Base-by-base conservation (phyloP, 2,329 filamentous ascomycete species). In the Fusarium albidum region DNA sequence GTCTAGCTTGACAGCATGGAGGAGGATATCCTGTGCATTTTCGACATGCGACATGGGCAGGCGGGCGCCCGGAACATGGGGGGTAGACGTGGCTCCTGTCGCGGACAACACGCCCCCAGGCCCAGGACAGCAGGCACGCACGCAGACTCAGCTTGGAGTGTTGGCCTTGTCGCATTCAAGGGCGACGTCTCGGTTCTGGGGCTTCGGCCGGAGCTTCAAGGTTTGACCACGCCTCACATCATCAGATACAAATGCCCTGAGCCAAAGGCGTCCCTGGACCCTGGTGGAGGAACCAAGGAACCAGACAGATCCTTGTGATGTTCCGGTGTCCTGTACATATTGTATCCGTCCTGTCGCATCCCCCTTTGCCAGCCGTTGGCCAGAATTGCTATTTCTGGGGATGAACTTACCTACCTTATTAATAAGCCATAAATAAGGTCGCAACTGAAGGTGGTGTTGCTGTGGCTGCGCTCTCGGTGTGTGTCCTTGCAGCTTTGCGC, bases 51-150 rank as follows among this genome's bases (percentile, higher is more conserved):
- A 45, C 34, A 35, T 49, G 48, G 37, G 51, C 49, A 49, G 50
- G 28, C 55, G 38, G 55, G 35, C 50, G 53, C 54, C 37, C 43
- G 25, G 39, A 41, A 52, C 39, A 61, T 55, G 56, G 61, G 57
- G 52, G 59, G 53, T 31, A 50, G 60, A 65, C 63, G 63, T 65
- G 63, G 63, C 63, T 64, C 60, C 54, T 65, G 54, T 64, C 39
- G 38, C 51, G 47, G 51, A 48, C 49, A 65, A 59, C 47, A 65
- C 49, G 59, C 59, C 59, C 59, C 52, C 40, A 32, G 26, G 41
- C n/a, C n/a, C n/a, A n/a, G n/a, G n/a, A n/a, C n/a, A n/a, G n/a
- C n/a, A n/a, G n/a, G 28, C 28, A 21, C 39, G 38, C 28, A 14
- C 21, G 43, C 47, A 44, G 38, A 59, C 40, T 32, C 14, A 27